These are phyloP conservation scores for Dalbergia cochinchinensis DNA, from an alignment of 306 rosid species.

Conservation along the genomic window DNA sequence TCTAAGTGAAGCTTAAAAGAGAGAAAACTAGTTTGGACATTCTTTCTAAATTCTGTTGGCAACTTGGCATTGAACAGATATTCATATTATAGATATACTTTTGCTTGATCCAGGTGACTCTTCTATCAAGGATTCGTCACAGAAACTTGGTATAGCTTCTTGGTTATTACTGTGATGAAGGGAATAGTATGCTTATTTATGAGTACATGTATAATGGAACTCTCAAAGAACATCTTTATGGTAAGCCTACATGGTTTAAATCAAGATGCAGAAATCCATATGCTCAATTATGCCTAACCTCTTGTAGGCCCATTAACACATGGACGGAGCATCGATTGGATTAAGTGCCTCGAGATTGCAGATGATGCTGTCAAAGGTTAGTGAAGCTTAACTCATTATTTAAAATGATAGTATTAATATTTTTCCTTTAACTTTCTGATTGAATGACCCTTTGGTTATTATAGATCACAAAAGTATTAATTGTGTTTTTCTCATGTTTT, in stretches of 20 bases:
- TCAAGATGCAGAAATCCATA: too few relatives aligned
- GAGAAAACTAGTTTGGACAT: slow-evolving; percentile 8
- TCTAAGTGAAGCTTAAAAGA: slow-evolving; percentile 3
- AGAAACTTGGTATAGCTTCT: slow-evolving; percentile 94
- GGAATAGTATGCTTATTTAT: slow-evolving; percentile 82
- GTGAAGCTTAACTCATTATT: not conserved
- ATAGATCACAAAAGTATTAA: slow-evolving; percentile 16
- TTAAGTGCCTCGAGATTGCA: too few relatives aligned
- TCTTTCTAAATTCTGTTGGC: slow-evolving; percentile 12
- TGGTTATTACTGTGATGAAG: slow-evolving; percentile 88
- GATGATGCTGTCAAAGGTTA: too few relatives aligned
- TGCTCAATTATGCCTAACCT: slow-evolving; percentile 35
- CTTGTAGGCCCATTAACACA: too few relatives aligned
- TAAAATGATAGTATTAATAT: slow-evolving; percentile 15
- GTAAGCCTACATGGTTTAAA: too few relatives aligned
- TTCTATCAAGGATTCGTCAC: slow-evolving; percentile 97
- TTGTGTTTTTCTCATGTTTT: slow-evolving; percentile 42
- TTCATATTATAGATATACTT: slow-evolving; percentile 1
- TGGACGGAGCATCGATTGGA: too few relatives aligned
- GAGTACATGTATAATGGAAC: slow-evolving; percentile 94
- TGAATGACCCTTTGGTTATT: not conserved
- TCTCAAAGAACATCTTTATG: too few relatives aligned
- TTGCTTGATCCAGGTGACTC: slow-evolving; percentile 74
- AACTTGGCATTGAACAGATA: not conserved
- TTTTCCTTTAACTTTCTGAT: not conserved